Evolutionary conservation across 2,329 filamentous ascomycete genomes (phyloP).

Genomic region (Amauroascus niger): DNA sequence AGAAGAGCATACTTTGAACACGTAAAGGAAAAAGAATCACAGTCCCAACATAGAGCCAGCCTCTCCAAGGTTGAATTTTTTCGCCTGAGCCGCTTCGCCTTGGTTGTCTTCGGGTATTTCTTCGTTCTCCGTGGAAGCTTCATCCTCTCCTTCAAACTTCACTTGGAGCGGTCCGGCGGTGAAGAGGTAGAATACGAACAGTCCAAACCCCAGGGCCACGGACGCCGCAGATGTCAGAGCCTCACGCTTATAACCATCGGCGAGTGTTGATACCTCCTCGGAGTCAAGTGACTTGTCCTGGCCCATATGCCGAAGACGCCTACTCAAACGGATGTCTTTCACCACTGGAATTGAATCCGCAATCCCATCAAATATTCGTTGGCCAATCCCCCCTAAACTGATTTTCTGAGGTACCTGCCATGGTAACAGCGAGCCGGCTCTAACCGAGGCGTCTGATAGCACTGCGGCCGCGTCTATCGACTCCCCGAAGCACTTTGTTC

Average conservation of each 20-base stretch:
- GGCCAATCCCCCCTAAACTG: slow-evolving; percentile 26
- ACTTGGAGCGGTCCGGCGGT: slow-evolving; percentile 23
- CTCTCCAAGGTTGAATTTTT: slow-evolving; percentile 6
- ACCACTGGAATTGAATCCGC: slow-evolving; percentile 32
- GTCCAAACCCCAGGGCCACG: slow-evolving; percentile 27
- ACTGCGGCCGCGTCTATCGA: slow-evolving; percentile 8
- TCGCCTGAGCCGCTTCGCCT: neutral
- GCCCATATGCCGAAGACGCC: slow-evolving; percentile 29
- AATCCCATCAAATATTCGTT: slow-evolving; percentile 28
- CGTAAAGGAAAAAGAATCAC: neutral
- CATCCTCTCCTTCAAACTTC: neutral
- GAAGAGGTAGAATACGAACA: slow-evolving; percentile 32
- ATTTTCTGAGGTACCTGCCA: slow-evolving; percentile 31
- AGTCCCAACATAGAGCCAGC: slow-evolving; percentile 11
- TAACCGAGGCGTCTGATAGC: neutral
- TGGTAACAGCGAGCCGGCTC: slow-evolving; percentile 23
- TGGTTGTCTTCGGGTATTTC: slow-evolving; percentile 1
- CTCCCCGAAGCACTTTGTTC: slow-evolving; percentile 31
- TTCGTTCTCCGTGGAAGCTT: slow-evolving; percentile 1
- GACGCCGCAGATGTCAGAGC: slow-evolving; percentile 30
- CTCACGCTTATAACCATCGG: slow-evolving; percentile 26
- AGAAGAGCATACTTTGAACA: neutral
- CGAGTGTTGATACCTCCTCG: slow-evolving; percentile 23
- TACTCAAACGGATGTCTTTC: slow-evolving; percentile 30
- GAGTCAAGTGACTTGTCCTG: slow-evolving; percentile 23